Evolutionary conservation across 2,329 filamentous ascomycete species (phyloP).

Genomic region (Domatiomyces catenatus): DNA sequence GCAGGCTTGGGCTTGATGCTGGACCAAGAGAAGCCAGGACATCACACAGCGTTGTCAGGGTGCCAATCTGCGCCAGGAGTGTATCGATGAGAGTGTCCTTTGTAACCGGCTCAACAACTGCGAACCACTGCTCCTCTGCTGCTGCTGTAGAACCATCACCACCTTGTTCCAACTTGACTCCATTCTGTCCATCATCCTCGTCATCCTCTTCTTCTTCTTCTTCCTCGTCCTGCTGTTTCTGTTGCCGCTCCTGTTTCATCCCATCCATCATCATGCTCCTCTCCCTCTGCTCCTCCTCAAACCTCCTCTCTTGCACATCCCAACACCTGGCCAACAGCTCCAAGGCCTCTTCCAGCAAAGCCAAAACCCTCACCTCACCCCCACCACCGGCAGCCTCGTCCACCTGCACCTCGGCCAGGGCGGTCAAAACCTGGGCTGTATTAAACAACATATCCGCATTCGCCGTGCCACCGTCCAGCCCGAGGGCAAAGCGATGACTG

Average conservation of each 20-base stretch:
- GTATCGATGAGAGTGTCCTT: conserved; percentile 52
- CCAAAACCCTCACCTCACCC: conserved; percentile 5
- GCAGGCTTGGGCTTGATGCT: conserved; percentile 30
- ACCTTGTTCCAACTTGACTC: conserved; percentile 4
- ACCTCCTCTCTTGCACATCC: conserved; percentile 36
- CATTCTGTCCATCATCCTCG: conserved; percentile 21
- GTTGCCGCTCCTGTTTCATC: conserved; percentile 4
- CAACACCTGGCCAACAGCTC: conserved; percentile 45
- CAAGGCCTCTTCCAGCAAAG: conserved; percentile 44
- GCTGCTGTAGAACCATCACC: conserved; percentile 1
- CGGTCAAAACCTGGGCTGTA: conserved; percentile 52
- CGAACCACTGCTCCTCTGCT: conserved; percentile 40
- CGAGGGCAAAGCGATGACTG: conserved; percentile 48
- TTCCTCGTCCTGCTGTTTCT: conserved; percentile 3
- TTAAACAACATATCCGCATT: conserved; percentile 59
- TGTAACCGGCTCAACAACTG: conserved; percentile 51
- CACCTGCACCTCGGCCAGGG: conserved; percentile 39
- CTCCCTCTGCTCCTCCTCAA: conserved; percentile 32
- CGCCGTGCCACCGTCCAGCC: conserved; percentile 36
- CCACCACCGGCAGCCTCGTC: background rate
- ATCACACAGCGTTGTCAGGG: conserved; percentile 36
- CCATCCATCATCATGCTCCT: conserved; percentile 1
- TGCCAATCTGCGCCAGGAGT: conserved; percentile 46
- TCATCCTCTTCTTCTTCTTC: conserved; percentile 2
- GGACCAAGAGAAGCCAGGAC: conserved; percentile 23